These are phyloP conservation scores for Moesziomyces parantarcticus DNA, from an alignment of 1,284 basidiomycete species.

Conservation along the genomic window DNA sequence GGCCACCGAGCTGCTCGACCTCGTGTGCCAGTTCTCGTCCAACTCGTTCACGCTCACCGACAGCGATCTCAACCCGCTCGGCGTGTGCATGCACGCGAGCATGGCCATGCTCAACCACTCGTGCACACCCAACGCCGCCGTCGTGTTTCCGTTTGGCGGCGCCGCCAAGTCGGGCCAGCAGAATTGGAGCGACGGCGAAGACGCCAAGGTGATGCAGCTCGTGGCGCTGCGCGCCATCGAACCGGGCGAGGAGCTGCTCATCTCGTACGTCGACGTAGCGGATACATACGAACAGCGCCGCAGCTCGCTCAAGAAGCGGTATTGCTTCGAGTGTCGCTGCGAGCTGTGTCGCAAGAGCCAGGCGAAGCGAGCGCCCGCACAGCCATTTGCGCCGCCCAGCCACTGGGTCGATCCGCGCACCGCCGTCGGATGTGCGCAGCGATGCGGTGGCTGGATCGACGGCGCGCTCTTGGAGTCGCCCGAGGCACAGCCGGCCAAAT, in stretches of 20 bases:
- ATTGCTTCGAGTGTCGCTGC: constrained; percentile 84
- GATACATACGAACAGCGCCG: constrained; percentile 74
- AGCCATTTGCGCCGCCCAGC: constrained; percentile 19
- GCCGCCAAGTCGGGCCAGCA: constrained; percentile 62
- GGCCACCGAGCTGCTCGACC: constrained; percentile 40
- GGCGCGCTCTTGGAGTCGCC: constrained; percentile 69
- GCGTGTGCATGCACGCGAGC: constrained; percentile 80
- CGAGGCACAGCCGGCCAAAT: constrained; percentile 11
- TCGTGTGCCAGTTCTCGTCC: constrained; percentile 77
- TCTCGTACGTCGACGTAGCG: constrained; percentile 86
- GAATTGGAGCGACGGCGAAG: constrained; percentile 25
- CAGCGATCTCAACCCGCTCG: constrained; percentile 74
- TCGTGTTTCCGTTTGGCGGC: constrained; percentile 79
- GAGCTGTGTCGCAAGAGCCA: constrained; percentile 71
- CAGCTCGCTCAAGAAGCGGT: constrained; percentile 77
- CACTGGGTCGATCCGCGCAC: constrained; percentile 76
- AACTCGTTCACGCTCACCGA: constrained; percentile 86
- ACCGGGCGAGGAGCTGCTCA: constrained; percentile 70
- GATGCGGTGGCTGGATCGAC: constrained; percentile 58
- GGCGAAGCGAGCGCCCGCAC: constrained; percentile 24
- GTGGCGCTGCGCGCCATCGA: constrained; percentile 66
- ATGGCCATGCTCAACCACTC: constrained; percentile 89
- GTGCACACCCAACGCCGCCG: constrained; percentile 86
- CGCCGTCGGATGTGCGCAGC: constrained; percentile 73
- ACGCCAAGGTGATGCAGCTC: constrained; percentile 72